Evolutionary conservation across 2,329 filamentous ascomycete genomes (phyloP).

Genomic region (Tolypocladium tropicale): DNA sequence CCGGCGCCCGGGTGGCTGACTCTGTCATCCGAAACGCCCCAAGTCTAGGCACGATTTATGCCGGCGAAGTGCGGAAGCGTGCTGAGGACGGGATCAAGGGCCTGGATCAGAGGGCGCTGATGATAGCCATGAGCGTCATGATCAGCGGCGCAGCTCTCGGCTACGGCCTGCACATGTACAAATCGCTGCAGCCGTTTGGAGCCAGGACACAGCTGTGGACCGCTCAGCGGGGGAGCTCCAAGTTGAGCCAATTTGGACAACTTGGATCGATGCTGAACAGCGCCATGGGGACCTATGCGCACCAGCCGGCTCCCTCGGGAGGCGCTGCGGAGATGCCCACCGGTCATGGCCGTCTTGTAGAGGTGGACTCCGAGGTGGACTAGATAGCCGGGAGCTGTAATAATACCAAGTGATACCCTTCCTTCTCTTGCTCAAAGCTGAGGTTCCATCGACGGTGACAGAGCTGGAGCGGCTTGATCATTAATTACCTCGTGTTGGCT

Average conservation of each 20-base stretch:
- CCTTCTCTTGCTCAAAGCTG: neutral
- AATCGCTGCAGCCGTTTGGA: constrained; percentile 33
- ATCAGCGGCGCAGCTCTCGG: constrained; percentile 26
- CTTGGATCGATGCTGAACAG: constrained; percentile 33
- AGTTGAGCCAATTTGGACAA: constrained; percentile 34
- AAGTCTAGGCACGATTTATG: constrained; percentile 23
- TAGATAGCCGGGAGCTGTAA: constrained; percentile 8
- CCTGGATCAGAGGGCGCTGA: constrained; percentile 20
- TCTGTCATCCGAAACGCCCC: constrained; percentile 24
- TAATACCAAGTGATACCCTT: constrained; percentile 10
- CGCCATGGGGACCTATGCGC: constrained; percentile 17
- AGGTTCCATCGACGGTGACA: too few relatives aligned
- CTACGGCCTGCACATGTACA: constrained; percentile 30
- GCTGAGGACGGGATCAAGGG: constrained; percentile 21
- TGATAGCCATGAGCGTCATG: constrained; percentile 21
- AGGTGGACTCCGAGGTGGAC: constrained; percentile 25
- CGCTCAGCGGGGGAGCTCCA: constrained; percentile 16
- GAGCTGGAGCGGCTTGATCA: too few relatives aligned
- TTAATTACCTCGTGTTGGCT: too few relatives aligned
- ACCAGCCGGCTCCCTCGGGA: constrained; percentile 6
- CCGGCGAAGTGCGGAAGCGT: constrained; percentile 24
- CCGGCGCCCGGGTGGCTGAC: constrained; percentile 21
- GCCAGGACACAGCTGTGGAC: constrained; percentile 32
- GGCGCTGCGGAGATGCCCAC: constrained; percentile 1
- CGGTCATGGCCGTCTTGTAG: constrained; percentile 18